These are phyloP conservation scores for Syzygium malaccense DNA, from an alignment of 441 rosid species.

Conservation along the genomic window DNA sequence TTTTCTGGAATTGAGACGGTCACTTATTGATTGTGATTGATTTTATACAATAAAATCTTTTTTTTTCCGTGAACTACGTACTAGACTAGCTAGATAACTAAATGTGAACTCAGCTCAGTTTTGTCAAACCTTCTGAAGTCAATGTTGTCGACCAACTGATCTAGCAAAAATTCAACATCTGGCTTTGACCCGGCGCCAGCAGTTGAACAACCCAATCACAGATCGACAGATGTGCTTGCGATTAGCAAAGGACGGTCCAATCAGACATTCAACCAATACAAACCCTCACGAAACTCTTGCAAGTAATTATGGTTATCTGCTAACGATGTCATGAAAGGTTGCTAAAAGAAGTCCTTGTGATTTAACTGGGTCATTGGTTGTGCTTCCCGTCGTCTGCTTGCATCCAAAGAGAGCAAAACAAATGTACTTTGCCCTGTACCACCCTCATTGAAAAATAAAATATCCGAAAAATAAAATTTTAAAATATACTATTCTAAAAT, in stretches of 20 bases:
- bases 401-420: not conserved
- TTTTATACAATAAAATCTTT: not conserved
- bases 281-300: not conserved
- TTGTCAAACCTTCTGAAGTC: not conserved
- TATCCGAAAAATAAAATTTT: not conserved
- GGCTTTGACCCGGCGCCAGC: not conserved
- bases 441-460: not conserved
- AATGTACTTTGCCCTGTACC: not conserved
- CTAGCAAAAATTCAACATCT: not conserved
- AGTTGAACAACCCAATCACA: not conserved
- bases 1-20: not conserved
- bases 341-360: not conserved
- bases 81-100: not conserved
- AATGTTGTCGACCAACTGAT: not conserved
- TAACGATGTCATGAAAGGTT: not conserved
- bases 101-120: not conserved
- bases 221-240: not conserved
- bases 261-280: not conserved
- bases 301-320: not conserved
- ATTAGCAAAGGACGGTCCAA: not conserved
- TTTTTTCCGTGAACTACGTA: not conserved
- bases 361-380: not conserved
- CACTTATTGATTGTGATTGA: not conserved
- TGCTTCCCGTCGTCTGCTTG: not conserved
- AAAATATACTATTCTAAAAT: not conserved